Conservation (phyloP, 805 yeast genomes). For the Spathaspora hagerdaliae region DNA sequence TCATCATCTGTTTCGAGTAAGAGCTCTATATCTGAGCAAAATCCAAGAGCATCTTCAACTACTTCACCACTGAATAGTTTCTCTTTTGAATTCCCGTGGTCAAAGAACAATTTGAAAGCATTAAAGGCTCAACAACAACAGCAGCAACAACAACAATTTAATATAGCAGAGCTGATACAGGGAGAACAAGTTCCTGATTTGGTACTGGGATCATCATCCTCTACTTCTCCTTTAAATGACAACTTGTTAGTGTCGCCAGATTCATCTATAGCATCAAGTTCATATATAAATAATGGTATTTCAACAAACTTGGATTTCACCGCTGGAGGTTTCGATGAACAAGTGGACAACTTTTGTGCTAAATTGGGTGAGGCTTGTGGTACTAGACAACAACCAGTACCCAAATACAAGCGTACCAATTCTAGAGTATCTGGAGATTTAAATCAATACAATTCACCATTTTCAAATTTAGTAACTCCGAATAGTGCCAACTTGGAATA, state of each 20-base stretch:
- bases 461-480: constrained; percentile 17
- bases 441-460: constrained; percentile 15
- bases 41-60: constrained; percentile 2
- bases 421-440: neutral
- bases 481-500: constrained; percentile 8
- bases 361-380: constrained; percentile 83
- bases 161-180: constrained; percentile 29
- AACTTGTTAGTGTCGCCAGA: constrained; percentile 31
- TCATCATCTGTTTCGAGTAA: constrained; percentile 12
- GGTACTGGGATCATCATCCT: constrained; percentile 31
- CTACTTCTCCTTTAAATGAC: constrained; percentile 38
- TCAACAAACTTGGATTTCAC: constrained; percentile 14
- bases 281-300: constrained; percentile 10
- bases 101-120: constrained; percentile 15
- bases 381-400: constrained; percentile 62
- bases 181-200: constrained; percentile 32
- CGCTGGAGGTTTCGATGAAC: constrained; percentile 51
- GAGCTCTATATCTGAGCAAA: constrained; percentile 1
- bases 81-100: constrained; percentile 56
- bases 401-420: constrained; percentile 33
- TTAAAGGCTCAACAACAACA: constrained; percentile 1
- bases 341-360: constrained; percentile 70
- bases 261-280: constrained; percentile 17
- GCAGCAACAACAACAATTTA: neutral
- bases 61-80: constrained; percentile 17